Evolutionary conservation across 345 rosid genomes (phyloP), one percentile per base, ranked within the genome.

Genomic region (Ceriops zippeliana): DNA sequence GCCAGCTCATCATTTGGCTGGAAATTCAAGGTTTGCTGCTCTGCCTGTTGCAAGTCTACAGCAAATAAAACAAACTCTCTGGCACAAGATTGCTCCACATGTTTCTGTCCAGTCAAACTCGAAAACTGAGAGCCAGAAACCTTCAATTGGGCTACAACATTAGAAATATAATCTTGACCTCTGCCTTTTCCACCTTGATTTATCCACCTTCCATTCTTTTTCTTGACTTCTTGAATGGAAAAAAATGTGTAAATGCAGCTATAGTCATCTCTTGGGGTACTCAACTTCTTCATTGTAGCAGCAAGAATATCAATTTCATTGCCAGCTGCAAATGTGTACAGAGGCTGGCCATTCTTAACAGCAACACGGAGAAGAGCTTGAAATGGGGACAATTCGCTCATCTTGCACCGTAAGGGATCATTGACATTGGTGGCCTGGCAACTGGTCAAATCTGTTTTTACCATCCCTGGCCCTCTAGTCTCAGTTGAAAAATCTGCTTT

Each of bases 281-380:
- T 78, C 67, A 72, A 49, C 47, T 70, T 80, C 74, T 73, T 76
- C 73, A 84, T 35, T 2, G 96, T 91, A 63, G 97, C 98, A 47
- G 95, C 97, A 74, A 92, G 88, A 66, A 93, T 77, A 52, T 86
- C 80, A 56, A 67, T 76, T 70, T 86, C 90, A 63, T 84, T 91
- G 79, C 85, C 91, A 58, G 91, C 92, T 2, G 97, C 95, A 51
- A 93, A 91, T 16, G 97, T 86, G 78, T 89, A 86, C 31, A 89
- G 70, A 38, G 98, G 98, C 73, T 86, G 89, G 58, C 89, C 92
- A 66, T 91, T 91, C 84, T 89, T 93, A 75, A 82, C 70, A 27
- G 88, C 89, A 68, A 93, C 95, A 66, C 86, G 87, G 9, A 91
- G 77, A 73, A 93, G 92, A 37, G 98, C 98, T 77, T 91, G 98